Evolutionary conservation across 2,329 filamentous ascomycete species (phyloP), one percentile per base, ranked within the genome.

Genomic region (Ophiostoma novo-ulmi): DNA sequence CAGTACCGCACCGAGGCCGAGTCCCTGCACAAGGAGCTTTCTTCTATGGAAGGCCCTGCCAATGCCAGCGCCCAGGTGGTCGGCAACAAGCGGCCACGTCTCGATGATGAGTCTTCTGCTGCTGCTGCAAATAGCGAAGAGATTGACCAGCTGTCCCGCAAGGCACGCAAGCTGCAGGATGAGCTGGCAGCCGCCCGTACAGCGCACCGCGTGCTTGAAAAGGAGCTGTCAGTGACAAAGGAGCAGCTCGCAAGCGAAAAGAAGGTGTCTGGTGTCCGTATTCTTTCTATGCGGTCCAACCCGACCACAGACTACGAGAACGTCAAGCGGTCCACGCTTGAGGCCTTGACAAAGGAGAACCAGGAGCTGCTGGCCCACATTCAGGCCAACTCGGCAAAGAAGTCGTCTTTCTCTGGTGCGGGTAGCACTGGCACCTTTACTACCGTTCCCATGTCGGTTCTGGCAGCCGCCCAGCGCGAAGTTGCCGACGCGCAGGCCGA

Each of bases 281-380:
- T 98, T 67, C 86, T 99, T 36, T 90, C 95, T 70, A 84, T 98
- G 17, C 91, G 93, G 71, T 89, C 91, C n/a, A 99, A 99, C 78
- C 95, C 95, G 0, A 98, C 95, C 0, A 88, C 93, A 0, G 88
- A 95, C 76, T 88, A 88, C 72, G 93, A 97, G 80, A 90, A 91
- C 3, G 87, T 97, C 78, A 97, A 98, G 81, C 85, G 90, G 69
- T 85, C 88, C 11, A 97, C 93, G 0, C 86, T 99, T 17, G 85
- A 85, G 11, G 89, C 90, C 0, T 86, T 99, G 11, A 87, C 90
- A 75, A 87, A 89, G 72, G 95, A 98, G 78, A 99, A 99, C 79
- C 84, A 86, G 8, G 91, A 94, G 39, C 87, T 98, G 8, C 85
- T 97, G 1, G 84, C 88, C 0, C 91, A 94, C 74, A 84, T 98